Percentiles rank a stretch among this genome's conserved stretches.
These are phyloP conservation scores for Melanomma pulvis-pyrius DNA, from an alignment of 495 filamentous ascomycete genomes.

Conservation along the genomic window DNA sequence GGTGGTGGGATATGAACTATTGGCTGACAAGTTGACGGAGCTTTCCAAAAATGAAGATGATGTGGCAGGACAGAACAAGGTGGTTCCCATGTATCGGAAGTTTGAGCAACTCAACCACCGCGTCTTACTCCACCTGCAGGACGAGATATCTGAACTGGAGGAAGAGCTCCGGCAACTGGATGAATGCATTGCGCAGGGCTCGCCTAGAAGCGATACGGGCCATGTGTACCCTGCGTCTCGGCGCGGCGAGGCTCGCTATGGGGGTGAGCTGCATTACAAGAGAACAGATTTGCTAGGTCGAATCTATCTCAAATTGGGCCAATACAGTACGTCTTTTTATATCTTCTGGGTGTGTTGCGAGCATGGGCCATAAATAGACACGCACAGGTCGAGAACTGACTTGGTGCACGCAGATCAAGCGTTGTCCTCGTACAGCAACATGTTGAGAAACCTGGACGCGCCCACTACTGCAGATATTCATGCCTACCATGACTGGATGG, in stretches of 20 bases:
- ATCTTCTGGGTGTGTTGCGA: neutral
- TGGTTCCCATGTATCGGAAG: slow-evolving; percentile 78
- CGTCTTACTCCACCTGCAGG: slow-evolving; percentile 81
- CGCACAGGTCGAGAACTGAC: slow-evolving; percentile 9
- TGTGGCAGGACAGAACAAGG: slow-evolving; percentile 35
- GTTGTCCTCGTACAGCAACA: slow-evolving; percentile 64
- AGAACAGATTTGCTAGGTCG: slow-evolving; percentile 70
- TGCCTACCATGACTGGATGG: slow-evolving; percentile 69
- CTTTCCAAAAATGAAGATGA: slow-evolving; percentile 8
- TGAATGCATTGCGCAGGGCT: slow-evolving; percentile 64
- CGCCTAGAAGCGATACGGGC: slow-evolving; percentile 51
- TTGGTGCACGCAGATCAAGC: slow-evolving; percentile 62
- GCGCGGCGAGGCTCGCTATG: slow-evolving; percentile 65
- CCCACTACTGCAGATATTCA: slow-evolving; percentile 62
- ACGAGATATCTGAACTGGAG: slow-evolving; percentile 80
- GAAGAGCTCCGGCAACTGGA: slow-evolving; percentile 74
- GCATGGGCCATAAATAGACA: neutral
- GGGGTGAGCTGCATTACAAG: slow-evolving; percentile 71
- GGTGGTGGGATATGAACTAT: slow-evolving; percentile 66
- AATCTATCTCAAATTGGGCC: slow-evolving; percentile 73
- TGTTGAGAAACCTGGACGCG: slow-evolving; percentile 57
- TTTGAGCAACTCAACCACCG: slow-evolving; percentile 86
- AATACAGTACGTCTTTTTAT: slow-evolving; percentile 70
- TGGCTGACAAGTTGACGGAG: slow-evolving; percentile 63
- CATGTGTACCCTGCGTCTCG: slow-evolving; percentile 65